Conservation (phyloP, 768 basidiomycete genomes). For the Phaeotremella fagi region DNA sequence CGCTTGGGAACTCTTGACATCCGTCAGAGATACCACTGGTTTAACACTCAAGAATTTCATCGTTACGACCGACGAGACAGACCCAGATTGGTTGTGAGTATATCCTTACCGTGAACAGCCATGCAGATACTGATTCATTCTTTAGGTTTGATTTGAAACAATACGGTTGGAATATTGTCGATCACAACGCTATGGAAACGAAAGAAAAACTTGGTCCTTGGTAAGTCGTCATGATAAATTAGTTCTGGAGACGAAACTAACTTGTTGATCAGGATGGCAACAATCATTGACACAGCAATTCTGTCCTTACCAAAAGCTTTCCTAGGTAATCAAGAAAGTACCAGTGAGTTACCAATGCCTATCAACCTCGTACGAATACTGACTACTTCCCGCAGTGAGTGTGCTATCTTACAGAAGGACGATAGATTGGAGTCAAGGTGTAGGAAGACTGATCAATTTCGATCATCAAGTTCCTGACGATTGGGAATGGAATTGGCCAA, state of each 20-base stretch:
- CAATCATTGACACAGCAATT: constrained; percentile 10
- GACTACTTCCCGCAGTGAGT: constrained; percentile 3
- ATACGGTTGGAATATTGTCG: constrained; percentile 14
- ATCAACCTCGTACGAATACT: neutral
- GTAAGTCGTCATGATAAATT: constrained; percentile 2
- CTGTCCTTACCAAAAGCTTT: constrained; percentile 8
- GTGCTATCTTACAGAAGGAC: constrained; percentile 6
- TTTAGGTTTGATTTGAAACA: neutral
- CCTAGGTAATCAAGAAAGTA: constrained; percentile 11
- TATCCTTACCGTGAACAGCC: no score
- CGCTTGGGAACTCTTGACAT: constrained; percentile 7
- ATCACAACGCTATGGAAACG: constrained; percentile 8
- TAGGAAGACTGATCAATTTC: constrained; percentile 9
- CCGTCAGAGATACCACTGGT: constrained; percentile 4
- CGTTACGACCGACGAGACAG: constrained; percentile 13
- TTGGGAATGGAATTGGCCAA: constrained; percentile 10
- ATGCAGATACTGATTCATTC: neutral
- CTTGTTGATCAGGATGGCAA: constrained; percentile 8
- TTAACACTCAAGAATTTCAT: constrained; percentile 7
- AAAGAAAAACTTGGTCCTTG: constrained; percentile 10
- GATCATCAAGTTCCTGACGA: constrained; percentile 10
- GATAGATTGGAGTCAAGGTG: constrained; percentile 15
- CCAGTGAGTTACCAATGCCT: constrained; percentile 6
- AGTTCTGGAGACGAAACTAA: neutral
- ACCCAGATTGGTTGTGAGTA: constrained; percentile 16